Evolutionary conservation across 1,284 basidiomycete species (phyloP).

Genomic region (Ustilago nuda): DNA sequence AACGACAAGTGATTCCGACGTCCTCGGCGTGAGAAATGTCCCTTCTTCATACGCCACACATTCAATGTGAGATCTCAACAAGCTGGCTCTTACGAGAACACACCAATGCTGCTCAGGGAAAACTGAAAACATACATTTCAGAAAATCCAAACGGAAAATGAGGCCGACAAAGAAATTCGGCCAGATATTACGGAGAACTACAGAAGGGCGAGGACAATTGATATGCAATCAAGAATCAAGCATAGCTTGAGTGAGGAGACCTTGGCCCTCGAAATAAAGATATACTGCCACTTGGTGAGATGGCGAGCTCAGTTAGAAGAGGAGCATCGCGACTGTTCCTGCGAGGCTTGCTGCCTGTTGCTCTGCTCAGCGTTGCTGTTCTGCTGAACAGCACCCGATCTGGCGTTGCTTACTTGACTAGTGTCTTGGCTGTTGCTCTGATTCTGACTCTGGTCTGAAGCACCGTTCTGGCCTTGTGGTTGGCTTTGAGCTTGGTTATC

Average conservation of each 20-base stretch:
- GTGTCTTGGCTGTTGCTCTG: constrained; percentile 4
- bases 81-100: too few relatives aligned
- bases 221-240: neutral
- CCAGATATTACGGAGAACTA: neutral
- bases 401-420: neutral
- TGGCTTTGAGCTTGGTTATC: constrained; percentile 12
- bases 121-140: neutral
- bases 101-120: too few relatives aligned
- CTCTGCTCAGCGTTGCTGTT: constrained; percentile 5
- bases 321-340: neutral
- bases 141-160: neutral
- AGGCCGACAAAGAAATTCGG: neutral
- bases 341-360: constrained; percentile 7
- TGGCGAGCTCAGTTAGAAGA: neutral
- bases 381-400: constrained; percentile 1
- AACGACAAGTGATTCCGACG: too few relatives aligned
- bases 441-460: constrained; percentile 9
- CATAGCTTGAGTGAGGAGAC: neutral
- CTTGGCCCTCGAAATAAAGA: too few relatives aligned
- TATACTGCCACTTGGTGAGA: neutral
- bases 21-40: too few relatives aligned
- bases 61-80: too few relatives aligned
- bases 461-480: constrained; percentile 9
- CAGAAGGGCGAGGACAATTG: neutral
- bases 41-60: too few relatives aligned